A percentile compares a stretch with the other conserved stretches of the same genome.
Evolutionary conservation across 495 filamentous ascomycete genomes (phyloP).

Genomic region (Penicillium parvum): DNA sequence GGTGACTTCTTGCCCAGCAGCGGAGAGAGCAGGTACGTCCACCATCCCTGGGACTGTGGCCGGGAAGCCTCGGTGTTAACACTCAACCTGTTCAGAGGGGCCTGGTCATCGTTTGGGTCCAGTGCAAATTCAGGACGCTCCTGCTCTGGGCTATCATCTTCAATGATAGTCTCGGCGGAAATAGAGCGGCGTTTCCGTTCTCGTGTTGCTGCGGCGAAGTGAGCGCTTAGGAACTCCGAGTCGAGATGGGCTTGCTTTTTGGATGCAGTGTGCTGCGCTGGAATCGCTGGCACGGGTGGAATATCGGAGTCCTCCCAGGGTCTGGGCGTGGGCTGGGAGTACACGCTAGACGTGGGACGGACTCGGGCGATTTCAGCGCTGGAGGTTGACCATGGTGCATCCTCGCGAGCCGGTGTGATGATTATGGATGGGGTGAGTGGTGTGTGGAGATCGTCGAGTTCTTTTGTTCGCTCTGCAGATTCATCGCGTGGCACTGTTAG

Average conservation of each 20-base stretch:
- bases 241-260: slow-evolving; percentile 24
- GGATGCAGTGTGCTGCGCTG: slow-evolving; percentile 32
- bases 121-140: slow-evolving; percentile 13
- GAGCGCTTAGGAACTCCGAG: slow-evolving; percentile 31
- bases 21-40: slow-evolving; percentile 80
- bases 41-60: slow-evolving; percentile 74
- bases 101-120: slow-evolving; percentile 13
- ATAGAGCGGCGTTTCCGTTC: slow-evolving; percentile 27
- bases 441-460: slow-evolving; percentile 31
- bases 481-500: slow-evolving; percentile 63
- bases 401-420: slow-evolving; percentile 62
- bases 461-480: slow-evolving; percentile 34
- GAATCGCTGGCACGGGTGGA: slow-evolving; percentile 63
- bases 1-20: slow-evolving; percentile 50
- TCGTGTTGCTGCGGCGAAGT: slow-evolving; percentile 26
- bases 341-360: slow-evolving; percentile 59
- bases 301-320: slow-evolving; percentile 28
- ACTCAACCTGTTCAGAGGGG: slow-evolving; percentile 28
- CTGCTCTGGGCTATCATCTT: slow-evolving; percentile 44
- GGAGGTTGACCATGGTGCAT: slow-evolving; percentile 51
- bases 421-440: slow-evolving; percentile 55
- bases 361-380: slow-evolving; percentile 27
- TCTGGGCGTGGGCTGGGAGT: slow-evolving; percentile 55
- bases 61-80: slow-evolving; percentile 47
- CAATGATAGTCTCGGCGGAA: slow-evolving; percentile 54